These are phyloP conservation scores for Malassezia cuniculi DNA, from an alignment of 1,284 basidiomycete species.

Conservation along the genomic window DNA sequence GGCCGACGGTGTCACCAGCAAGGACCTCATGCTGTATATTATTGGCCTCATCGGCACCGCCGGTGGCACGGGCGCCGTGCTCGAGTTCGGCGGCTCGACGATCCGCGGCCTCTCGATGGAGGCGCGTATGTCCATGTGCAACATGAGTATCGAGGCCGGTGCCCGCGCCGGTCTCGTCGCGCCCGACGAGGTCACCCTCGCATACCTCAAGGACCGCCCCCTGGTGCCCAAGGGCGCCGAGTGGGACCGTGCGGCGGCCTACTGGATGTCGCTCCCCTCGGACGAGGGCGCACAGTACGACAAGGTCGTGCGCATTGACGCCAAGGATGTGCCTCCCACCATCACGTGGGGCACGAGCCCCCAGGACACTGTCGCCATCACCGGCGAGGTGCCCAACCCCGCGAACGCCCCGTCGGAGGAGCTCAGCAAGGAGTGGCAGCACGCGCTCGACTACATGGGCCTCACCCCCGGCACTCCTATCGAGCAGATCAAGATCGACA, in stretches of 20 bases:
- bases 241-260: conserved; percentile 37
- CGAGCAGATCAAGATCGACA: conserved; percentile 43
- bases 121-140: conserved; percentile 44
- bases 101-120: conserved; percentile 40
- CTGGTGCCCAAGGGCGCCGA: conserved; percentile 36
- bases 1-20: conserved; percentile 38
- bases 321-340: conserved; percentile 40
- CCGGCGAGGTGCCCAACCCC: conserved; percentile 35
- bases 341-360: conserved; percentile 43
- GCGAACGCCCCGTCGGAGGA: conserved; percentile 28
- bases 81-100: conserved; percentile 39
- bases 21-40: conserved; percentile 42
- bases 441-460: conserved; percentile 43
- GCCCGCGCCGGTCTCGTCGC: conserved; percentile 44
- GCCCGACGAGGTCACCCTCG: conserved; percentile 40
- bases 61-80: conserved; percentile 41
- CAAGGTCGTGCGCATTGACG: conserved; percentile 33
- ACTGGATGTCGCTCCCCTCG: conserved; percentile 38
- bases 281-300: conserved; percentile 40
- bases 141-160: conserved; percentile 45
- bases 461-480: conserved; percentile 35
- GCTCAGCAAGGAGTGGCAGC: conserved; percentile 24
- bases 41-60: conserved; percentile 43
- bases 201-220: conserved; percentile 41
- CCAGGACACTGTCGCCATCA: conserved; percentile 40